Percentiles rank a stretch among this genome's conserved stretches.
phyloP scores from a whole-genome alignment of 2,329 filamentous ascomycete genomes.

The Pseudogymnoascus verrucosus region DNA sequence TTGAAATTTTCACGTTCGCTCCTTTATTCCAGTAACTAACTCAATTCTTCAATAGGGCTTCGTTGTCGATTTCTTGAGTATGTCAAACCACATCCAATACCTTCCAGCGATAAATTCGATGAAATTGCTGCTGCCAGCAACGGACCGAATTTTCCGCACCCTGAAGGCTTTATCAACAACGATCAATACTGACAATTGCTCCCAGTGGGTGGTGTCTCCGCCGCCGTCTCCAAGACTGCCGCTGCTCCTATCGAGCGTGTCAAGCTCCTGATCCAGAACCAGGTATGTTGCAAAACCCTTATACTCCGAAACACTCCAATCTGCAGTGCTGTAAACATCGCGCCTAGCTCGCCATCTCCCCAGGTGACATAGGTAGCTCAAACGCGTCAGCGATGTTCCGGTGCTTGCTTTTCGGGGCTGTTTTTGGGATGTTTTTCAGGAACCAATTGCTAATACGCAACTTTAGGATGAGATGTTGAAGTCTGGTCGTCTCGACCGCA shows the following conservation, averaged over 20 bases:
- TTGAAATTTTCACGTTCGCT: slow-evolving; percentile 17
- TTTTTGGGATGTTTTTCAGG: background rate
- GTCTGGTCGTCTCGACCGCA: slow-evolving; percentile 93
- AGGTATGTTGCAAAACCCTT: slow-evolving; percentile 56
- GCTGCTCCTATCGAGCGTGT: slow-evolving; percentile 99
- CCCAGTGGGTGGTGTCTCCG: slow-evolving; percentile 98
- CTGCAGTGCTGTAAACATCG: background rate
- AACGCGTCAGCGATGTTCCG: background rate
- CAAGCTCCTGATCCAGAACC: slow-evolving; percentile 99
- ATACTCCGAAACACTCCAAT: slow-evolving; percentile 1
- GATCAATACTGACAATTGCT: slow-evolving; percentile 25
- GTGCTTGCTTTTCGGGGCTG: background rate
- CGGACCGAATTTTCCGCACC: slow-evolving; percentile 1
- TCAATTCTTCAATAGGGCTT: slow-evolving; percentile 55
- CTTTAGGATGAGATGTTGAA: slow-evolving; percentile 98
- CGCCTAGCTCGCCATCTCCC: background rate
- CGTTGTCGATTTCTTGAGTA: slow-evolving; percentile 98
- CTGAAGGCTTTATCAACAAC: background rate
- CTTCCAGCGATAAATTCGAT: background rate
- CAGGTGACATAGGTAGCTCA: background rate
- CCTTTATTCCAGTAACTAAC: slow-evolving; percentile 20
- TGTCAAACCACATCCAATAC: slow-evolving; percentile 38
- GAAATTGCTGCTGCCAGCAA: background rate
- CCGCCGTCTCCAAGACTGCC: slow-evolving; percentile 99
- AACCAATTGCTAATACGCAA: slow-evolving; percentile 15